Evolutionary conservation across 805 yeast species (phyloP), one percentile per base, ranked within the genome.

Genomic region (Kuraishia piskuri): DNA sequence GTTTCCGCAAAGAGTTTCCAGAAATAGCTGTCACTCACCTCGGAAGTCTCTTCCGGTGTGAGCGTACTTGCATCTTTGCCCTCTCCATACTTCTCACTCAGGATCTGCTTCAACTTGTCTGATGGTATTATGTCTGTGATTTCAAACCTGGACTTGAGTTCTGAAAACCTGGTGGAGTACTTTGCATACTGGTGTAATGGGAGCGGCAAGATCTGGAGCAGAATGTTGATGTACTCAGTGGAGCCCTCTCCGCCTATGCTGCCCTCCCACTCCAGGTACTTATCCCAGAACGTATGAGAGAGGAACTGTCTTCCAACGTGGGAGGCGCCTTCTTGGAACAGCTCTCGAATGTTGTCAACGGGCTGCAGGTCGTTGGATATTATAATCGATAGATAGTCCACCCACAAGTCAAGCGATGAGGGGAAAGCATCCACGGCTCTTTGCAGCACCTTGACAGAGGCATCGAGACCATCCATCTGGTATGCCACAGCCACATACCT

Each of bases 161-260:
- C 71, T 55, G 70, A 60, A 62, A 81, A 67, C 61, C 74, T 63
- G 70, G 72, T 82, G 61, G 80, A 87, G 65, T 85, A 92, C 57
- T 79, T 82, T 0, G 97, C 85, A 65, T 90, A 91, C 61, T 90
- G 96, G 67, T 92, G 92, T 48, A 92, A 68, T 0, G 98, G 98
- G 2, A 88, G 71, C 46, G 63, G 63, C 45, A 82, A 66, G 49
- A 83, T 67, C 54, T 70, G 69, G 25, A 75, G 59, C 54, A 84
- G 75, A 1, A 81, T 60, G 2, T 66, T 64, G 2, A 72, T 60
- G 3, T 77, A 65, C 40, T 71, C 75, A 23, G 60, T 58, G 31
- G 77, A 70, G 22, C 65, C 62, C 17, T 68, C 66, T 23, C 69
- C 69, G 9, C 61, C 59, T 6, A 61, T 50, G 17, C 64, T 59